These are phyloP conservation scores for Tremellales sp. DNA, from an alignment of 1,284 basidiomycete species.

Conservation along the genomic window DNA sequence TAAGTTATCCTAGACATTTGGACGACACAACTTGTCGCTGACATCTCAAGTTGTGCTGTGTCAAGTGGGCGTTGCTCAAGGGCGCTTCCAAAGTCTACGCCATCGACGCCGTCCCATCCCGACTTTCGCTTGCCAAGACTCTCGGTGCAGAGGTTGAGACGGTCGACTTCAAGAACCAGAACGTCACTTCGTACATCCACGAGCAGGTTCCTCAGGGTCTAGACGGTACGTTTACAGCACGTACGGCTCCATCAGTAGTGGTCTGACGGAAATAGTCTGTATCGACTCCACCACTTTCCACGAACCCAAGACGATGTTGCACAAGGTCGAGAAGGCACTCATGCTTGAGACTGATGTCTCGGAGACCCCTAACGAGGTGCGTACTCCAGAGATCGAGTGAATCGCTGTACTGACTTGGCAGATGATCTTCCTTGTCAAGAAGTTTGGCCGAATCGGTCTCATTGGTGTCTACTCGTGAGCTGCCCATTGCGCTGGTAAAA, in stretches of 20 bases:
- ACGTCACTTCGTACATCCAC: conserved; percentile 60
- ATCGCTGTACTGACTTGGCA: neutral
- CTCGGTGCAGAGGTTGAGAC: conserved; percentile 56
- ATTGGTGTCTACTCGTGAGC: conserved; percentile 54
- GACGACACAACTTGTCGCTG: conserved; percentile 1
- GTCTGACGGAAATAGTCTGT: conserved; percentile 47
- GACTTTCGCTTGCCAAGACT: conserved; percentile 61
- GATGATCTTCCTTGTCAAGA: conserved; percentile 54
- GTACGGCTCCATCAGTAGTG: conserved; percentile 15
- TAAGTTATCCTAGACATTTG: conserved; percentile 6
- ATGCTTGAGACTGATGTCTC: conserved; percentile 72
- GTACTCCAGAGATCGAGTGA: neutral
- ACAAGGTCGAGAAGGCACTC: conserved; percentile 65
- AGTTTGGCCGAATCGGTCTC: conserved; percentile 61
- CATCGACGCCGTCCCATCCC: conserved; percentile 62
- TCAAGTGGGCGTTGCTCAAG: conserved; percentile 62
- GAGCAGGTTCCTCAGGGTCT: conserved; percentile 62
- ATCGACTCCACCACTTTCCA: conserved; percentile 59
- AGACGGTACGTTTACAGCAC: conserved; percentile 50
- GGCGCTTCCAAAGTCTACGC: conserved; percentile 68
- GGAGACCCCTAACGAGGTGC: conserved; percentile 59
- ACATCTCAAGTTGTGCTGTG: conserved; percentile 52
- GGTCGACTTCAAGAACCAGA: conserved; percentile 61
- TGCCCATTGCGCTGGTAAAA: too few species aligned
- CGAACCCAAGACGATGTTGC: conserved; percentile 59